Conservation (phyloP, 768 basidiomycete genomes). For the Trametes villosa region DNA sequence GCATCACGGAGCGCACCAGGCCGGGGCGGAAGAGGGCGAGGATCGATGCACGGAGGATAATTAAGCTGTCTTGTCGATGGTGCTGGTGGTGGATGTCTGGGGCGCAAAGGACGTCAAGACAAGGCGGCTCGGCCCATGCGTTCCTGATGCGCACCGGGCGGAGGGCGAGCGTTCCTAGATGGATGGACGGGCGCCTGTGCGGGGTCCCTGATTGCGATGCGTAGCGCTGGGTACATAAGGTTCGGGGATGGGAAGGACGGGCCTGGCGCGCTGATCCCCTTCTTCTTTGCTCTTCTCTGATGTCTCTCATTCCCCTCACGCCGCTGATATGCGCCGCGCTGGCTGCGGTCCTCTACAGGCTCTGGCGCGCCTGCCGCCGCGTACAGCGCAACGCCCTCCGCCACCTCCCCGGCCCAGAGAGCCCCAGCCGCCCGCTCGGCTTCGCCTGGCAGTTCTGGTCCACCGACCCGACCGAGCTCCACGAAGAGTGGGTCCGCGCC, state of each 20-base stretch:
- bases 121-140: too few relatives aligned
- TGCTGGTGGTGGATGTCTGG: too few relatives aligned
- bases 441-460: slow-evolving; percentile 13
- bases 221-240: slow-evolving; percentile 8
- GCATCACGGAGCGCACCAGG: too few relatives aligned
- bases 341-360: slow-evolving; percentile 8
- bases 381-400: slow-evolving; percentile 5
- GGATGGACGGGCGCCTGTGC: neutral
- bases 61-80: too few relatives aligned
- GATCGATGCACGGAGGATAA: too few relatives aligned
- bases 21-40: too few relatives aligned
- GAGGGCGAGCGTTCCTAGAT: neutral
- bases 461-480: slow-evolving; percentile 3
- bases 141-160: neutral
- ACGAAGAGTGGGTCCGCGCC: slow-evolving; percentile 13
- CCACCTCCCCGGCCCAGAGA: slow-evolving; percentile 4
- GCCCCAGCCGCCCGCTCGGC: slow-evolving; percentile 1
- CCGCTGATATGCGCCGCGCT: slow-evolving; percentile 9
- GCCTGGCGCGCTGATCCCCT: slow-evolving; percentile 9
- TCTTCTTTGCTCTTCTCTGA: slow-evolving; percentile 8
- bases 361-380: neutral
- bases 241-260: neutral
- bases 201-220: slow-evolving; percentile 13
- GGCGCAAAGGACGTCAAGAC: too few relatives aligned
- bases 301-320: slow-evolving; percentile 3